These are phyloP conservation scores for Groenewaldozyma tartarivorans DNA, from an alignment of 805 yeast genomes.

Conservation along the genomic window DNA sequence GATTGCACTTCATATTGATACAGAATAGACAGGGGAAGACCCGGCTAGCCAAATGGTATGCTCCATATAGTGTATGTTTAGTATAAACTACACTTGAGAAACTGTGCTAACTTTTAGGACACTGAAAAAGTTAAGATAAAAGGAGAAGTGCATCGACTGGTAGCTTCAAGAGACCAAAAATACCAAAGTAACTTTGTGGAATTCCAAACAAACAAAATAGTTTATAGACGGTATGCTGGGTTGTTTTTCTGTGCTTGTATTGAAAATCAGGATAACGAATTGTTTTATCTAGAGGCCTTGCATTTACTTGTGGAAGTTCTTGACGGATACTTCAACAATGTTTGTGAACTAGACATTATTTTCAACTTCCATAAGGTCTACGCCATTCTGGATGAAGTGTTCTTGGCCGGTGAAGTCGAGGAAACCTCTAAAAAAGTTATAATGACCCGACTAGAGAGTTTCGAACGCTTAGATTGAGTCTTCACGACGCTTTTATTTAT, in stretches of 20 bases:
- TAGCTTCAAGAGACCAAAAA: constrained; percentile 75
- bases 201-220: constrained; percentile 55
- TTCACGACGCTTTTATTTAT: too few species aligned
- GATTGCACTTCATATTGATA: constrained; percentile 69
- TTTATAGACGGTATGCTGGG: constrained; percentile 88
- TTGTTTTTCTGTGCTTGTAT: constrained; percentile 78
- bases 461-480: constrained; percentile 50
- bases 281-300: constrained; percentile 71
- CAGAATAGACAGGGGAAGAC: constrained; percentile 93
- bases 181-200: constrained; percentile 77
- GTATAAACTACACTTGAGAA: constrained; percentile 9
- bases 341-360: constrained; percentile 87
- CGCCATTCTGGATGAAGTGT: constrained; percentile 75
- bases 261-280: constrained; percentile 71
- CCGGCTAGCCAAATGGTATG: constrained; percentile 75
- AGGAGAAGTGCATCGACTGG: constrained; percentile 64
- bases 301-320: constrained; percentile 84
- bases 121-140: constrained; percentile 39
- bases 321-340: constrained; percentile 79
- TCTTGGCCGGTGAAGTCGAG: constrained; percentile 82
- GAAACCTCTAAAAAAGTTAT: constrained; percentile 69
- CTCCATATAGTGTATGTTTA: constrained; percentile 30
- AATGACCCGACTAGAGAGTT: constrained; percentile 50
- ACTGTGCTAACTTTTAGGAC: constrained; percentile 24
- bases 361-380: constrained; percentile 85